Evolutionary conservation across 108 stramenopile genomes (phyloP), one percentile per base, ranked within the genome.

Genomic region (Skeletonema costatum): DNA sequence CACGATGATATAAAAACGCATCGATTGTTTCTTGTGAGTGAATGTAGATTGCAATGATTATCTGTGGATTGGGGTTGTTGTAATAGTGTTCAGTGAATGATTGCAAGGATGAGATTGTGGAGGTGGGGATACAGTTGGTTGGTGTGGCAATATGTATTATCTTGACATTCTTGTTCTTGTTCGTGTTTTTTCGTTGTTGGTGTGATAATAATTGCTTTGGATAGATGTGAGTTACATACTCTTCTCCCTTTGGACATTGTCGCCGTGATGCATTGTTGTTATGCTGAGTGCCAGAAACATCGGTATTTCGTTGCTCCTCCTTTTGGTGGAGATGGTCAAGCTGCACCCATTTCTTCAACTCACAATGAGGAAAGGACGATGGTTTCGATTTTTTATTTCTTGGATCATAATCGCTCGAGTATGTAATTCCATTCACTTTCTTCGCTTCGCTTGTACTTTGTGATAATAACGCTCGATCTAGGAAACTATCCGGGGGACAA

Each of bases 101-200:
- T 32, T 42, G 63, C 36, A 74, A 59, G 19, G 64, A 25, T 50
- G 32, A 14, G n/a, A 64, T 38, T 32, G 50, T 64, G 21, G 32
- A 32, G 25, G 44, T 44, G n/a, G 73, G 64, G 4, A 74, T 16
- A 56, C 73, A 74, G 33, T 65, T 74, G 35, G 63, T 65, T 5
- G 50, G 63, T n/a, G 73, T 46, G 16, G 73, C 31, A 17, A 74
- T 19, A 19, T 74, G 73, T 36, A 74, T 32, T 60, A 74, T 74
- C 36, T 66, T 74, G 73, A 64, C 48, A 74, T 74, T 64, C 19
- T 51, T 31, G 30, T 21, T 51, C 13, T 1, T 14, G 11, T 32
- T 70, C 5, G 25, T 70, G 39, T 33, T 41, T 39, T 25, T 41
- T 21, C 33, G 25, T 70, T 70, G 6, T 48, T 31, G 53, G 1